Percentiles rank a stretch among this genome's conserved stretches.
These are phyloP conservation scores for Penicillium herquei DNA, from an alignment of 495 filamentous ascomycete species.

Conservation along the genomic window DNA sequence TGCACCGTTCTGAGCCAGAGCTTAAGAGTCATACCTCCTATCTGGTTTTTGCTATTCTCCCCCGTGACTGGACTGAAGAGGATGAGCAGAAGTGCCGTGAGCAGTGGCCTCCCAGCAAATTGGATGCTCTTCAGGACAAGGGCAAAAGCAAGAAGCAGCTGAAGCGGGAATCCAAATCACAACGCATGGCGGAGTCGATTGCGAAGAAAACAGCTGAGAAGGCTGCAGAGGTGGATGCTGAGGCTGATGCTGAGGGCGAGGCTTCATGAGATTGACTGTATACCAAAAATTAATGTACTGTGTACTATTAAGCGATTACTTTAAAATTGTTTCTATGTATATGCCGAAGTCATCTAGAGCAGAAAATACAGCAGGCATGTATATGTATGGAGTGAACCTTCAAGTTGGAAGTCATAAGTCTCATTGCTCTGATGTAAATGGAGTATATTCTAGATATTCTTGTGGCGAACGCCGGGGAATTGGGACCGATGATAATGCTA, in stretches of 20 bases:
- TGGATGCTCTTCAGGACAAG: slow-evolving; percentile 26
- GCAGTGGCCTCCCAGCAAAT: slow-evolving; percentile 55
- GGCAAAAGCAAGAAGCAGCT: slow-evolving; percentile 48
- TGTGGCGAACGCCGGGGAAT: neutral
- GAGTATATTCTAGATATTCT: neutral
- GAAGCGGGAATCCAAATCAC: slow-evolving; percentile 43
- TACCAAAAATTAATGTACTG: slow-evolving; percentile 5
- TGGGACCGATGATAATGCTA: slow-evolving; percentile 4
- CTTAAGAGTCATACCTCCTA: slow-evolving; percentile 95
- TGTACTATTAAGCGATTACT: slow-evolving; percentile 8
- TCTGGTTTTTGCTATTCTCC: slow-evolving; percentile 88
- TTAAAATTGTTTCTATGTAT: neutral
- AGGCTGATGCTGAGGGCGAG: slow-evolving; percentile 16
- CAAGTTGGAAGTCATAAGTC: neutral
- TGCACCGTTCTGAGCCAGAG: slow-evolving; percentile 80
- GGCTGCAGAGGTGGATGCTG: slow-evolving; percentile 7
- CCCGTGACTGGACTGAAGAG: slow-evolving; percentile 76
- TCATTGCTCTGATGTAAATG: slow-evolving; percentile 4
- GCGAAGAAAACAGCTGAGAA: slow-evolving; percentile 30
- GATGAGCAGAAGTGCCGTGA: slow-evolving; percentile 69
- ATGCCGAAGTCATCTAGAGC: neutral
- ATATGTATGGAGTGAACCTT: neutral
- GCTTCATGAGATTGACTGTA: slow-evolving; percentile 9
- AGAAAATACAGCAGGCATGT: neutral
- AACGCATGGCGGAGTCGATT: slow-evolving; percentile 36